phyloP scores from a whole-genome alignment of 1,284 basidiomycete species.

The Cutaneotrichosporon arboriforme region DNA sequence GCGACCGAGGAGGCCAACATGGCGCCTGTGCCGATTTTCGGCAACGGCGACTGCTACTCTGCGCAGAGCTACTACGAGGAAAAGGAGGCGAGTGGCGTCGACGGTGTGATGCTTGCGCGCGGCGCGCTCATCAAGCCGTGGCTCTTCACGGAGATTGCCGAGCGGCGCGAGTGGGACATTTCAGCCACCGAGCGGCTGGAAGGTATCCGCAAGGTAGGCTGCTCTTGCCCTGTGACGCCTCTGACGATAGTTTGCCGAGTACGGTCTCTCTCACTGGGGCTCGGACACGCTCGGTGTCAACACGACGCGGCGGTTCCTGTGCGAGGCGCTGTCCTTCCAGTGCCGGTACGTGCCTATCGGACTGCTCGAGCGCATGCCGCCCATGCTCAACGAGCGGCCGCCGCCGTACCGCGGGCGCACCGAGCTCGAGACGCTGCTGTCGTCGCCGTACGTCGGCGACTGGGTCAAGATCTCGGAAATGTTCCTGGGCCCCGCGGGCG shows the following conservation, averaged over 20 bases:
- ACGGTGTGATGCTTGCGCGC: constrained; percentile 90
- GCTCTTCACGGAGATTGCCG: constrained; percentile 95
- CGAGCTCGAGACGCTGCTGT: constrained; percentile 81
- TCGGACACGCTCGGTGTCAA: constrained; percentile 87
- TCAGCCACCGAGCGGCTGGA: constrained; percentile 84
- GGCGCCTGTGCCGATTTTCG: constrained; percentile 83
- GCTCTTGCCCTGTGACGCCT: neutral
- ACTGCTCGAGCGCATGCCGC: constrained; percentile 77
- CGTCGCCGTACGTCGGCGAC: constrained; percentile 73
- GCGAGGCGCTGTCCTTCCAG: constrained; percentile 91
- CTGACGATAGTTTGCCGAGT: constrained; percentile 64
- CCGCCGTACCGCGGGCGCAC: constrained; percentile 78
- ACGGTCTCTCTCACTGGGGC: constrained; percentile 67
- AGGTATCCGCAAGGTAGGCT: constrained; percentile 65
- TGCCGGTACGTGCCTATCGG: constrained; percentile 93
- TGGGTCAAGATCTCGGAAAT: constrained; percentile 96
- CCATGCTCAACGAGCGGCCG: constrained; percentile 80
- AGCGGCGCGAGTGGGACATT: constrained; percentile 90
- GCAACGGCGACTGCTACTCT: constrained; percentile 91
- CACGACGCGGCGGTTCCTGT: constrained; percentile 86
- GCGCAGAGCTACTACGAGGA: constrained; percentile 61
- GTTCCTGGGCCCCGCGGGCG: constrained; percentile 72
- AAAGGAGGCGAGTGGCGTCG: constrained; percentile 70
- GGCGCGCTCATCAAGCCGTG: constrained; percentile 93
- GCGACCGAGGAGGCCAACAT: constrained; percentile 69